phyloP scores from a whole-genome alignment of 225 moss, liverwort and hornwort species.

The Asterella californica region DNA sequence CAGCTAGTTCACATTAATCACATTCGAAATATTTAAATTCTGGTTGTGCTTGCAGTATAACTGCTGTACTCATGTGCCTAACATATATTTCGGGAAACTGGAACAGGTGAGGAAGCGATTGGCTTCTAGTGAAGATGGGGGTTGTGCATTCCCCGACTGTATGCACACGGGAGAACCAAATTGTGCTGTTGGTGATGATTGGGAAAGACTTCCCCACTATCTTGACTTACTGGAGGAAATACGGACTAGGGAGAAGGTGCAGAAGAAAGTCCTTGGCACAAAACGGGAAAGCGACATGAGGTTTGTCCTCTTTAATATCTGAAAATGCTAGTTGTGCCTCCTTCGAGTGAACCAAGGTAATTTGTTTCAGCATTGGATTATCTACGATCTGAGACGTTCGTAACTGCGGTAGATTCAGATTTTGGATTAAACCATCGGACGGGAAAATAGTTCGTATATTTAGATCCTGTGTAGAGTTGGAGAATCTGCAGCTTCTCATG shows the following conservation, averaged over 20 bases:
- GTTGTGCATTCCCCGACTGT: conserved; percentile 89
- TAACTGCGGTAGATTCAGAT: not conserved
- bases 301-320: conserved; percentile 32
- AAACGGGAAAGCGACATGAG: conserved; percentile 94
- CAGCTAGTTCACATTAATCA: too few relatives aligned
- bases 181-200: conserved; percentile 79
- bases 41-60: too few relatives aligned
- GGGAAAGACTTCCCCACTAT: conserved; percentile 85
- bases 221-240: conserved; percentile 76
- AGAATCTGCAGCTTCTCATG: not conserved
- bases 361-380: not conserved
- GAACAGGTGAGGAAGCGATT: conserved; percentile 59
- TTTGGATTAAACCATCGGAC: not conserved
- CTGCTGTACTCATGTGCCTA: too few relatives aligned
- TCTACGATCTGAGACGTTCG: not conserved
- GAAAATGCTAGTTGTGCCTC: not conserved
- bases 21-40: too few relatives aligned
- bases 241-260: conserved; percentile 83
- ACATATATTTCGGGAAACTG: too few relatives aligned
- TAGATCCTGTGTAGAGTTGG: not conserved
- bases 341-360: not conserved
- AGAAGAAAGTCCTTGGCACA: conserved; percentile 95
- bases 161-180: conserved; percentile 88
- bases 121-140: conserved; percentile 42
- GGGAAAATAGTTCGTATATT: not conserved